A percentile compares a stretch with the other conserved stretches of the same genome.
Conservation (phyloP, 2,329 filamentous ascomycete species). For the Pseudocercospora cruenta region DNA sequence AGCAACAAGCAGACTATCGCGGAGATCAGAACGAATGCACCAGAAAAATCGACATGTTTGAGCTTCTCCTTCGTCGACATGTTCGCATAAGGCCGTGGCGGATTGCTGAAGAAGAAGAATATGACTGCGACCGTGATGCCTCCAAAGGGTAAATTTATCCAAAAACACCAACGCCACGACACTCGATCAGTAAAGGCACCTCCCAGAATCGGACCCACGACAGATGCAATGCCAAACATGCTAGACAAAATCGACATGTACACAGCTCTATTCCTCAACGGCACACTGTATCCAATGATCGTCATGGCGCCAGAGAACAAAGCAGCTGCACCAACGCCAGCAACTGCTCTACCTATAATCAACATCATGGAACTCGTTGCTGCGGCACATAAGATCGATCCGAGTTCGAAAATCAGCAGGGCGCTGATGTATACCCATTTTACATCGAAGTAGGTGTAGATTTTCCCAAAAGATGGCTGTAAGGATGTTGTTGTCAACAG, state of each 20-base stretch:
- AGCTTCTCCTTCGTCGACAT: slow-evolving; percentile 48
- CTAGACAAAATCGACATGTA: slow-evolving; percentile 43
- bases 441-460: slow-evolving; percentile 63
- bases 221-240: slow-evolving; percentile 46
- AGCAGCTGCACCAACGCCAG: slow-evolving; percentile 58
- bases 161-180: slow-evolving; percentile 39
- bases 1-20: slow-evolving; percentile 45
- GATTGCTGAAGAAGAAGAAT: slow-evolving; percentile 37
- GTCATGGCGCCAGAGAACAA: slow-evolving; percentile 58
- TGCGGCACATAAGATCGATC: slow-evolving; percentile 58
- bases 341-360: slow-evolving; percentile 59
- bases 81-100: slow-evolving; percentile 16
- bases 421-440: slow-evolving; percentile 56
- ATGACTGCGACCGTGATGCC: slow-evolving; percentile 41
- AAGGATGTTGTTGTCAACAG: slow-evolving; percentile 45
- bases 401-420: slow-evolving; percentile 54
- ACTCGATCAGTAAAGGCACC: slow-evolving; percentile 46
- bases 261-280: slow-evolving; percentile 48
- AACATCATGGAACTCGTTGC: slow-evolving; percentile 56
- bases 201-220: slow-evolving; percentile 49
- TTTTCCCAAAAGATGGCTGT: slow-evolving; percentile 56
- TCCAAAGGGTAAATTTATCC: slow-evolving; percentile 45
- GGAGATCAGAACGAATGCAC: slow-evolving; percentile 47
- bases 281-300: slow-evolving; percentile 51
- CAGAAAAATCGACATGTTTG: slow-evolving; percentile 54